Evolutionary conservation across 176 grass and related monocot genomes (phyloP), one percentile per base, ranked within the genome.

Genomic region (Triticum dicoccoides): DNA sequence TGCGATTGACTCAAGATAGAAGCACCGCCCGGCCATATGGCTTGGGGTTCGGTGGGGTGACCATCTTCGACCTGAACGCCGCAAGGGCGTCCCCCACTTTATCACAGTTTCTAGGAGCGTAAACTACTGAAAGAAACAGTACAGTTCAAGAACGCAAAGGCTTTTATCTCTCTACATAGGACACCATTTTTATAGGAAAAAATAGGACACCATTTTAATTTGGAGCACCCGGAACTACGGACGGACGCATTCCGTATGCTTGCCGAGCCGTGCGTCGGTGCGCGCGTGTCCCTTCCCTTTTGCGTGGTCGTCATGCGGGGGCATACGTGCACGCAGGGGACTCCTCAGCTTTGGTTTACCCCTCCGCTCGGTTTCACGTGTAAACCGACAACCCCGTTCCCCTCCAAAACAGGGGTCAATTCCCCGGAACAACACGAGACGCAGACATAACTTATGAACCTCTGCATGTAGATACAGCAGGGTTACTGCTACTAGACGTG

Each of bases 291-390:
- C 65, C 5, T 79, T 47, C 11, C 65, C 5, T 79, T 47, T 41
- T 56, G 27, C 65, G 76, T 67, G 14, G 44, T 1, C 58, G 76
- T 61, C 21, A 12, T 5, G 25, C 10, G 34, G 67, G 27, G 33
- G 59, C 76, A 84, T 87, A 73, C 85, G 85, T 87, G 85, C 81
- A 91, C 85, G 76, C 81, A 9, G 32, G 3, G 32, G 17, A 76
- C 24, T 76, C 33, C 56, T 47, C 34, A 69, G 24, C 15, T 23
- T 68, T 42, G 42, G n/a, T 75, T 54, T 75, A 21, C 20, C 56
- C 38, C 44, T 39, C 4, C 41, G 29, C 59, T 56, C 6, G 1
- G 14, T 41, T 6, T 25, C 49, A 20, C 0, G 27, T 66, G 58
- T 2, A 63, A n/a, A 52, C 49, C 49, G 0, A 68, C 4, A 4